Evolutionary conservation across 305 asterid species (phyloP).

Genomic region (Fraxinus baroniana): DNA sequence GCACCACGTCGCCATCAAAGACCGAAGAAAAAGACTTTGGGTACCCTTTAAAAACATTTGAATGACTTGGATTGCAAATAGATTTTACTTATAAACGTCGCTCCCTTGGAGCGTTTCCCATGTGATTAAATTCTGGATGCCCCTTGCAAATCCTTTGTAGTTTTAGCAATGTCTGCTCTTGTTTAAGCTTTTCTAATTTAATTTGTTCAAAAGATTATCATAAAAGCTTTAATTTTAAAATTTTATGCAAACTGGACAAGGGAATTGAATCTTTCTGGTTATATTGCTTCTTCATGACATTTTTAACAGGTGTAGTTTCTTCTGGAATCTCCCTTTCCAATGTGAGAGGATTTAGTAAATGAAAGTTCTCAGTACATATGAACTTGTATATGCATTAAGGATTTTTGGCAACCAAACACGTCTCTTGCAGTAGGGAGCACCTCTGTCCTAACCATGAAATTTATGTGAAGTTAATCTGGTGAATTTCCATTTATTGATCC

Average conservation of each 20-base stretch:
- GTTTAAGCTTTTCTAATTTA: neutral
- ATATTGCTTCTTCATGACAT: neutral
- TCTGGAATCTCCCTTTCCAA: neutral
- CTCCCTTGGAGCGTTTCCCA: neutral
- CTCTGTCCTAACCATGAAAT: neutral
- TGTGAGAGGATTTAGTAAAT: neutral
- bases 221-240: neutral
- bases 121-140: neutral
- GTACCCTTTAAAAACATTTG: conserved; percentile 4
- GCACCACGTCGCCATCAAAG: neutral
- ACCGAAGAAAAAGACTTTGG: conserved; percentile 5
- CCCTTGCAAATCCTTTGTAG: neutral
- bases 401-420: neutral
- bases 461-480: neutral
- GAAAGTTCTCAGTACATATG: neutral
- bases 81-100: neutral
- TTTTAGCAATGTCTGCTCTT: neutral
- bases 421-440: neutral
- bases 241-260: neutral
- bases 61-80: neutral
- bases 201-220: neutral
- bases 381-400: neutral
- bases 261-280: neutral
- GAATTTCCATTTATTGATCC: neutral
- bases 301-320: neutral